phyloP scores from a whole-genome alignment of 176 grass and related monocot genomes.

The Triticum turgidum region DNA sequence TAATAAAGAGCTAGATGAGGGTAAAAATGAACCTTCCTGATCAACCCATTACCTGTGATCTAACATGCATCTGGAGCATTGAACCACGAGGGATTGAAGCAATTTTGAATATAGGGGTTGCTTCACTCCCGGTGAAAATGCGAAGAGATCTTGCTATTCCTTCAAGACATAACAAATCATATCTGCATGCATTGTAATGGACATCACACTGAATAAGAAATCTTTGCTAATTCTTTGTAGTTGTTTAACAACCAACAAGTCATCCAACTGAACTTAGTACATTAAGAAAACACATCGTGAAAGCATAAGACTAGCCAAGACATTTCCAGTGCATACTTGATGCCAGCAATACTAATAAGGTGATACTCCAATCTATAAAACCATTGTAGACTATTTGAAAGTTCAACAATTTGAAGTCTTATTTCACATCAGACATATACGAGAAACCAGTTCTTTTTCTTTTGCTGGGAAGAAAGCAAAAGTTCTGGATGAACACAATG shows the following conservation, averaged over 20 bases:
- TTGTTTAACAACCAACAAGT: neutral
- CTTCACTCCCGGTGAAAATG: constrained; percentile 70
- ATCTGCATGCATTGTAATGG: constrained; percentile 45
- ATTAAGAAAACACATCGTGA: neutral
- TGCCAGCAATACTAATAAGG: neutral
- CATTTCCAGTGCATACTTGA: neutral
- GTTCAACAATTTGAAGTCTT: neutral
- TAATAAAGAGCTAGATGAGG: neutral
- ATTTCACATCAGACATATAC: neutral
- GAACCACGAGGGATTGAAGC: constrained; percentile 42
- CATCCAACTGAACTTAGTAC: neutral
- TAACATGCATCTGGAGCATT: constrained; percentile 79
- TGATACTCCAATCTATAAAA: neutral
- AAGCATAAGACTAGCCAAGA: constrained; percentile 19
- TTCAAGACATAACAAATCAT: constrained; percentile 94
- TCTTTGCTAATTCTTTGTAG: neutral
- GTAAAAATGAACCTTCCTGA: neutral
- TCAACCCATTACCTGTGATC: constrained; percentile 55
- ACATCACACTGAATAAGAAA: constrained; percentile 23
- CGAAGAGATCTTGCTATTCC: constrained; percentile 80
- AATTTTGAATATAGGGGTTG: constrained; percentile 58
- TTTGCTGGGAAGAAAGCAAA: neutral
- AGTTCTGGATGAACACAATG: neutral
- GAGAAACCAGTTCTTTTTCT: neutral
- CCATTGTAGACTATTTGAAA: neutral